Evolutionary conservation across 306 rosid genomes (phyloP), one percentile per base, ranked within the genome.

Genomic region (Delonix regia): DNA sequence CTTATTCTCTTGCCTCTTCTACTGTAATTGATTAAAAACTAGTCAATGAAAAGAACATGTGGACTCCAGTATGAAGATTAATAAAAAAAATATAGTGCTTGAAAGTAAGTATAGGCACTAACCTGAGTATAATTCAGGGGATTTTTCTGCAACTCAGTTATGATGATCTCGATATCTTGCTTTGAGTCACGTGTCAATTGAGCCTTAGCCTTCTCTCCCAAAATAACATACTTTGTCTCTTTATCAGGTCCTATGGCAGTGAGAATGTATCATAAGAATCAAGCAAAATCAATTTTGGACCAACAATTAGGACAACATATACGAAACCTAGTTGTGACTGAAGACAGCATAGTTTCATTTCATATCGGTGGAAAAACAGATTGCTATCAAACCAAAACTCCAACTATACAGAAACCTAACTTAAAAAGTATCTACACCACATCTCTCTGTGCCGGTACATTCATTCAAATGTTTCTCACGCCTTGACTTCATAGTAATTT

Each of bases 201-300:
- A 51, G 90, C 98, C 84, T 93, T 95, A 18, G 98, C 98, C 78
- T 95, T 95, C 86, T 95, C 99, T 66, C 98, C 99, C 97, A 95
- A 80, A 73, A 95, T 27, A 47, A 90, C 97, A 73, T 95, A 95
- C 64, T 90, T 93, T 34, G 90, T 62, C 85, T 88, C 93, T 70
- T 88, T 91, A 25, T 93, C 98, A 74, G 97, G 96, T 62, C 99
- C 99, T 92, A 65, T 16, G 67, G 39, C 48, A 44, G 71, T 59
- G 69, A 65, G 64, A 22, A 74, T 5, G 57, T 4, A 69, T 13
- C 15, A 55, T 22, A 4, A 18, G 30, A 69, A 44, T 30, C 19
- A 30, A 57, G 33, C 16, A 45, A 49, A 53, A 45, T 68, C 19
- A 64, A 38, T 41, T 52, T 51, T 27, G 14, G 19, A 28, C 56